Conservation (phyloP, 2,329 filamentous ascomycete genomes). For the Ophiosphaerella narmari region DNA sequence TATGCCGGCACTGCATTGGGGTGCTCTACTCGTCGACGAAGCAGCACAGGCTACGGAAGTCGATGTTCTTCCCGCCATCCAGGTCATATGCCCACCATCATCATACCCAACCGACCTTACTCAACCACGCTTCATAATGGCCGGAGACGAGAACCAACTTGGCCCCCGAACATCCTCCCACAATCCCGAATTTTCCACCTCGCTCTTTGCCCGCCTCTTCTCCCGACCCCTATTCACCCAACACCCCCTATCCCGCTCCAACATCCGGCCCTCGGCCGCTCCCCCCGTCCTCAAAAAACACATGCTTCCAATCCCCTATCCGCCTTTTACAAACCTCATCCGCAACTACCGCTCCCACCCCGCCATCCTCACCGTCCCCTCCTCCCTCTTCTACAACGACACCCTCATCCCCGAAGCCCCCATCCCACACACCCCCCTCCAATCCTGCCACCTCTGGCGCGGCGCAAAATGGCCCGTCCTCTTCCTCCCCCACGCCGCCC, state of each 20-base stretch:
- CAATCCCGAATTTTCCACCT: slow-evolving; percentile 40
- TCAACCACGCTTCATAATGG: slow-evolving; percentile 51
- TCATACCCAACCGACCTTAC: slow-evolving; percentile 18
- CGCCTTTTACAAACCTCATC: slow-evolving; percentile 52
- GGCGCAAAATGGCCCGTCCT: slow-evolving; percentile 49
- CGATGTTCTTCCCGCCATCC: slow-evolving; percentile 48
- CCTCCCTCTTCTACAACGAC: slow-evolving; percentile 51
- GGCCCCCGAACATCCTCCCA: slow-evolving; percentile 47
- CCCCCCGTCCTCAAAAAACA: slow-evolving; percentile 32
- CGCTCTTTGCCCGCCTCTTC: slow-evolving; percentile 51
- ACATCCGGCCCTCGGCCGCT: slow-evolving; percentile 23
- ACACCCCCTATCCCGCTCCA: slow-evolving; percentile 48
- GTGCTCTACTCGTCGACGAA: slow-evolving; percentile 52
- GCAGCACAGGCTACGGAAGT: slow-evolving; percentile 54
- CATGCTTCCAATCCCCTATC: slow-evolving; percentile 48
- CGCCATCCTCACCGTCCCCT: slow-evolving; percentile 50
- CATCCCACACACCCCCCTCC: slow-evolving; percentile 22
- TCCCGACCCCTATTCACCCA: slow-evolving; percentile 43
- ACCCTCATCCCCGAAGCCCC: slow-evolving; percentile 50
- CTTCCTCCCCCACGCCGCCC: slow-evolving; percentile 45
- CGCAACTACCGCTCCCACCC: slow-evolving; percentile 55
- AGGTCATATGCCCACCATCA: slow-evolving; percentile 46
- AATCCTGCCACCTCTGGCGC: slow-evolving; percentile 44
- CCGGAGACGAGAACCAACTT: slow-evolving; percentile 53
- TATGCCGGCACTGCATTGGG: slow-evolving; percentile 45